Percentiles rank a stretch among this genome's conserved stretches.
These are phyloP conservation scores for Aspergillus sp. DNA, from an alignment of 2,329 filamentous ascomycete species.

Conservation along the genomic window DNA sequence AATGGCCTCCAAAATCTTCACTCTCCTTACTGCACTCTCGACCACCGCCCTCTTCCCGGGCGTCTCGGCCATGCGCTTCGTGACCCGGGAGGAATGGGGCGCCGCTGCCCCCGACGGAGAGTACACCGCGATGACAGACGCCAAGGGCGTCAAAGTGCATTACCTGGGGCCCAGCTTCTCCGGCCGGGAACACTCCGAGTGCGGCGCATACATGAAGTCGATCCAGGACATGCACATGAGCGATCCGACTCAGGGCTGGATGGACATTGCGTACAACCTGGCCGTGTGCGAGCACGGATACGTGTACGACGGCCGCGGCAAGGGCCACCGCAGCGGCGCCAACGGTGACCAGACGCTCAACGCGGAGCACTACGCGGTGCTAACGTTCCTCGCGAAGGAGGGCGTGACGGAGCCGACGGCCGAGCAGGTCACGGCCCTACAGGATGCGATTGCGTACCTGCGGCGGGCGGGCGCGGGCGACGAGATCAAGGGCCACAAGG, in stretches of 20 bases:
- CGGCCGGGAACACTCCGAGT: neutral
- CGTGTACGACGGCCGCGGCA: slow-evolving; percentile 7
- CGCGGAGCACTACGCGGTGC: slow-evolving; percentile 10
- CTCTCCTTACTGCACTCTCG: slow-evolving; percentile 1
- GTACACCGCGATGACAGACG: slow-evolving; percentile 5
- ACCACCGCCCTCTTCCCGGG: neutral
- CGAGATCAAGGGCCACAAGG: slow-evolving; percentile 7
- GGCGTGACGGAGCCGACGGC: slow-evolving; percentile 4
- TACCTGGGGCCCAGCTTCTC: slow-evolving; percentile 5
- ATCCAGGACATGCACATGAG: slow-evolving; percentile 6
- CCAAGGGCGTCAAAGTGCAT: slow-evolving; percentile 8
- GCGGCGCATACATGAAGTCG: slow-evolving; percentile 5
- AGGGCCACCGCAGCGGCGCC: slow-evolving; percentile 6
- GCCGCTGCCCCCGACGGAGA: slow-evolving; percentile 3
- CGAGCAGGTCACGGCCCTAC: slow-evolving; percentile 2
- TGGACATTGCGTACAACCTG: slow-evolving; percentile 9
- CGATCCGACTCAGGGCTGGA: neutral
- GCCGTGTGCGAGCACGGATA: slow-evolving; percentile 10
- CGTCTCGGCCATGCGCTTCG: slow-evolving; percentile 4
- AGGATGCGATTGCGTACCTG: slow-evolving; percentile 8
- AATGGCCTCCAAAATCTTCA: slow-evolving; percentile 21
- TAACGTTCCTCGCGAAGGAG: slow-evolving; percentile 7
- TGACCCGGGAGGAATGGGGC: slow-evolving; percentile 8
- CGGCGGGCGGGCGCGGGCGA: slow-evolving; percentile 3
- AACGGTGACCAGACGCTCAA: slow-evolving; percentile 8